These are phyloP conservation scores for Prototheca wickerhamii DNA, from an alignment of 163 green algal genomes.

Conservation along the genomic window DNA sequence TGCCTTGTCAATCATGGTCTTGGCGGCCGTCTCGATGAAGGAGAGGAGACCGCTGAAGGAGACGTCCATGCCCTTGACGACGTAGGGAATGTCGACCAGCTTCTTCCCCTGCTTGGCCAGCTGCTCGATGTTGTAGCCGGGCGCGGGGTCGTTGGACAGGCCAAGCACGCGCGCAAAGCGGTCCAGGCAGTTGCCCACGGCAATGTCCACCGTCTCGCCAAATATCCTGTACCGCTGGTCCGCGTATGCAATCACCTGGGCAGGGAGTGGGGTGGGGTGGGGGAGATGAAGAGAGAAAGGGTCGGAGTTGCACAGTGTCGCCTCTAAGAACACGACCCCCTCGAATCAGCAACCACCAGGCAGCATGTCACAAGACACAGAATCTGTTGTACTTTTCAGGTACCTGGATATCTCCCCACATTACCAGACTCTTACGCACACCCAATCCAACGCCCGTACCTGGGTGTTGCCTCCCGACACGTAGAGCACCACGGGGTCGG, in stretches of 20 bases:
- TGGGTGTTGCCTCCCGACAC: conserved; percentile 89
- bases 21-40: conserved; percentile 40
- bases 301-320: no score
- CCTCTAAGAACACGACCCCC: background rate
- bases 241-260: conserved; percentile 84
- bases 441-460: conserved; percentile 18
- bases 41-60: conserved; percentile 80
- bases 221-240: conserved; percentile 85
- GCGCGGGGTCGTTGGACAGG: conserved; percentile 52
- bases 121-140: conserved; percentile 95
- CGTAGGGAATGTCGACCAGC: conserved; percentile 81
- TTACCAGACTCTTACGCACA: no score
- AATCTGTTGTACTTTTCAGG: no score
- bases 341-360: no score
- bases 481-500: conserved; percentile 87
- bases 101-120: conserved; percentile 64
- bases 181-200: conserved; percentile 90
- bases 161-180: conserved; percentile 53
- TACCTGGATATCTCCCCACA: no score
- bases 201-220: conserved; percentile 93
- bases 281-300: background rate
- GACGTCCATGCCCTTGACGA: conserved; percentile 93
- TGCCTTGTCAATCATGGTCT: conserved; percentile 17
- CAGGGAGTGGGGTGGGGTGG: background rate
- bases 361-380: no score